Evolutionary conservation across 2,329 filamentous ascomycete species (phyloP), one percentile per base, ranked within the genome.

Genomic region (Curvularia spicifera): DNA sequence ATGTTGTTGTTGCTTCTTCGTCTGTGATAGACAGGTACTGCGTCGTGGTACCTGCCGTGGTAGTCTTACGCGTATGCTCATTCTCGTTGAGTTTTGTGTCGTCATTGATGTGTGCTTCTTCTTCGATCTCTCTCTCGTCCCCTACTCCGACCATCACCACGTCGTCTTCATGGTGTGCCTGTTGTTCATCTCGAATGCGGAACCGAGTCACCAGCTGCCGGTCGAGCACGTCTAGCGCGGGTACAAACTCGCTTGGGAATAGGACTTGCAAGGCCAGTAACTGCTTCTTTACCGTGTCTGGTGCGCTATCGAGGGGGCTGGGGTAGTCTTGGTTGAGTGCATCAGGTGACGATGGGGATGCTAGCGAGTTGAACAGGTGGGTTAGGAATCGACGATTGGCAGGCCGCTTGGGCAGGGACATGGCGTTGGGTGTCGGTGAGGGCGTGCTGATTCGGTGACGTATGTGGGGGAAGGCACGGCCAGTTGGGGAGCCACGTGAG

Each of bases 201-300:
- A 83, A 76, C 1, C 87, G 83, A 5, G 82, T 87, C 33, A 97
- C 86, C 0, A 95, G 84, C 2, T 84, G 80, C 26, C 91, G 85
- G 75, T 99, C 95, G 0, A 99, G 83, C 0, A 98, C 83, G 75
- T 98, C 93, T 2, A 99, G 83, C 0, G 94, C 92, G 2, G 92
- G 91, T 0, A 97, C 87, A 1, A 97, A 79, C 53, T 92, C 85
- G 62, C 87, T 86, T 0, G 93, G 93, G 71, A 96, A 96, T 13
- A 97, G 80, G 33, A 92, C 90, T 78, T 97, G 93, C 0, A 97
- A 84, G 0, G 91, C 92, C 1, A 92, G 80, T n/a, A 97, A 80
- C 15, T 90, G 78, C 48, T 73, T 75, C 65, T 74, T 76, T 43
- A 67, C 57, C 20, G 59, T 24, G 37, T 74, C 63, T 7, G 69